Base-by-base conservation (phyloP, 2,329 filamentous ascomycete species). In the Fusarium pininemorale region DNA sequence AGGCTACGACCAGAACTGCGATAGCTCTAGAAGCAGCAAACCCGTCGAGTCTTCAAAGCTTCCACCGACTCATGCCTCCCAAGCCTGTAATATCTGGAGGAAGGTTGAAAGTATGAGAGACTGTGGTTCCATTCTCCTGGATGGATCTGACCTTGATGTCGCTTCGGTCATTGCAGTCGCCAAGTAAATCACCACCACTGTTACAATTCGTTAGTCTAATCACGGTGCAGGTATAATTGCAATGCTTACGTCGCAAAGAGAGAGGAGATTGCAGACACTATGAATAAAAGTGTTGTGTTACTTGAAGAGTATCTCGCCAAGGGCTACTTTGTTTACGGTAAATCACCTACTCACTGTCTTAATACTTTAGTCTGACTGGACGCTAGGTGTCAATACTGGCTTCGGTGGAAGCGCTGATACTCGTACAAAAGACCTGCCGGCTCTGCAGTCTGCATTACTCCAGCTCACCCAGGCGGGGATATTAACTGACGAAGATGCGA, bases 1-100 rank as follows among this genome's bases (percentile, higher is more conserved):
- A 24, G 11, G 4, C 11, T 35, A 8, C 0, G 15, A 10, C 16
- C 12, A 0, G 11, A 7, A 24, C 7, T 2, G 2, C 1, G 18
- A 53, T 22, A 5, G 5, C 12, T 20, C 12, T 5, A 6, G 13
- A 26, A 24, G 48, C 16, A 35, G 8, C 6, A 15, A 35, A 5
- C 12, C 16, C 8, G 1, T 16, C 10, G 22, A 26, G 8, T 1
- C 16, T 8, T 20, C 48, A 22, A 7, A 2, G 3, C 16, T 2
- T 51, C 5, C 4, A 2, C 4, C 16, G 0, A 37, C n/a, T 26
- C 50, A 53, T 22, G n/a, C 18, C 2, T 37, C 8, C 0, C 18
- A 53, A 53, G 1, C 32, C 6, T 15, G n/a, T 0, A 9, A 16
- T 1, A 37, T 53, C 13, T 37, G 50, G 32, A 22, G 6, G 3